A percentile compares a stretch with the other conserved stretches of the same genome.
These are phyloP conservation scores for Emmonsia crescens DNA, from an alignment of 2,329 filamentous ascomycete genomes.

Conservation along the genomic window DNA sequence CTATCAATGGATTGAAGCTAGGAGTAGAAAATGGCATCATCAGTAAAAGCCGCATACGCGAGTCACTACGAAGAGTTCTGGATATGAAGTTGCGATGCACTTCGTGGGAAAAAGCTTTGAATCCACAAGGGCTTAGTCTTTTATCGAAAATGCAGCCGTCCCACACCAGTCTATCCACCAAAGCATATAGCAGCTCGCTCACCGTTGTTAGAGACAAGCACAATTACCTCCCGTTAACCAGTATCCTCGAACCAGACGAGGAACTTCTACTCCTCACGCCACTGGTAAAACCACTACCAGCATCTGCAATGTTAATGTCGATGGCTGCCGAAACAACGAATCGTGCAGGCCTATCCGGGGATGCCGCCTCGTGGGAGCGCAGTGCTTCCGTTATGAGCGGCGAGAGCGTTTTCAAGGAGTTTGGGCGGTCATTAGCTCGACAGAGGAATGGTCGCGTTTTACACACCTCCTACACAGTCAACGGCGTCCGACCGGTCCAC, in stretches of 20 bases:
- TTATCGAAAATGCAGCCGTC: slow-evolving; percentile 71
- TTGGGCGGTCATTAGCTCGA: slow-evolving; percentile 77
- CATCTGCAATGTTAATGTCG: slow-evolving; percentile 69
- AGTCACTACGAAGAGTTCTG: slow-evolving; percentile 68
- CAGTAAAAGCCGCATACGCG: slow-evolving; percentile 64
- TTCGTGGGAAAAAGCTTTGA: slow-evolving; percentile 83
- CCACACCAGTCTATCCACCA: slow-evolving; percentile 69
- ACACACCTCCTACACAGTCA: slow-evolving; percentile 91
- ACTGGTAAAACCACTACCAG: slow-evolving; percentile 81
- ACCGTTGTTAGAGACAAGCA: slow-evolving; percentile 87
- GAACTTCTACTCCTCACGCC: slow-evolving; percentile 84
- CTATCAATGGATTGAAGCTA: slow-evolving; percentile 77
- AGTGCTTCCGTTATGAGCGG: slow-evolving; percentile 70
- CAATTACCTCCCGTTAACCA: slow-evolving; percentile 68
- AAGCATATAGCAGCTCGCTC: slow-evolving; percentile 85
- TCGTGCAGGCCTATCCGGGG: slow-evolving; percentile 34
- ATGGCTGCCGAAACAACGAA: slow-evolving; percentile 38
- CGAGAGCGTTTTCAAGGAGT: slow-evolving; percentile 81
- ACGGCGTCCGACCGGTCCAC: slow-evolving; percentile 82
- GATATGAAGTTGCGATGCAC: slow-evolving; percentile 75
- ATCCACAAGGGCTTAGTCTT: slow-evolving; percentile 66
- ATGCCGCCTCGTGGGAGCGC: slow-evolving; percentile 46
- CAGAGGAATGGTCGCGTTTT: slow-evolving; percentile 76
- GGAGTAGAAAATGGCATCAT: slow-evolving; percentile 88
- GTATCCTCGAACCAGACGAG: slow-evolving; percentile 70